These are phyloP conservation scores for Globisporangium canariense DNA, from an alignment of 352 stramenopile genomes.

Conservation along the genomic window DNA sequence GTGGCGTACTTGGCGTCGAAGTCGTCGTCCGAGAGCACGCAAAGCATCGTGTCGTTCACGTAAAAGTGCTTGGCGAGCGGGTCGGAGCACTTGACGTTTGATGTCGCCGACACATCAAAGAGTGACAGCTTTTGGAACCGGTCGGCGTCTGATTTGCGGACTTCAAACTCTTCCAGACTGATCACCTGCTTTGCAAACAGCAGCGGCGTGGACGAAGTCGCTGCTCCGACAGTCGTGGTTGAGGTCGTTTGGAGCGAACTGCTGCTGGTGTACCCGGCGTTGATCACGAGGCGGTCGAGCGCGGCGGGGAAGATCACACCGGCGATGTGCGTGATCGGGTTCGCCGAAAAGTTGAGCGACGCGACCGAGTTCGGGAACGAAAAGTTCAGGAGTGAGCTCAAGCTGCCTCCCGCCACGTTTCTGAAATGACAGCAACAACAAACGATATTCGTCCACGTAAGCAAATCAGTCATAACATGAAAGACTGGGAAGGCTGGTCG, in stretches of 20 bases:
- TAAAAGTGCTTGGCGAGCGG: slow-evolving; percentile 26
- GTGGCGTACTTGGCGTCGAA: slow-evolving; percentile 36
- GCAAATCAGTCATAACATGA: background rate
- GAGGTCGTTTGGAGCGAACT: background rate
- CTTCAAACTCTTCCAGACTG: slow-evolving; percentile 35
- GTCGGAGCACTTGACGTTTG: slow-evolving; percentile 27
- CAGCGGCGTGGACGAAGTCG: background rate
- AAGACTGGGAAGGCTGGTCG: background rate
- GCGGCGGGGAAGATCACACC: slow-evolving; percentile 32
- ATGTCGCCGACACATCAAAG: slow-evolving; percentile 14
- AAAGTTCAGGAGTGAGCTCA: slow-evolving; percentile 29
- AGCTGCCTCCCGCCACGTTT: slow-evolving; percentile 13
- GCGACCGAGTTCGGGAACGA: slow-evolving; percentile 27
- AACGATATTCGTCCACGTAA: background rate
- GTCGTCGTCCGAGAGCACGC: slow-evolving; percentile 32
- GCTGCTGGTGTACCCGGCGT: background rate
- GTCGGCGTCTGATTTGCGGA: slow-evolving; percentile 29
- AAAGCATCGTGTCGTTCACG: slow-evolving; percentile 41
- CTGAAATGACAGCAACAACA: background rate
- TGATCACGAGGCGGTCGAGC: slow-evolving; percentile 24
- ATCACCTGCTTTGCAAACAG: background rate
- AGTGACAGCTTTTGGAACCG: slow-evolving; percentile 21
- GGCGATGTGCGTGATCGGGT: slow-evolving; percentile 31
- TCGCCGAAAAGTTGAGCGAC: slow-evolving; percentile 35
- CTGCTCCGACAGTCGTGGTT: background rate